A percentile compares a stretch with the other conserved stretches of the same genome.
These are phyloP conservation scores for Dactylellina cionopaga DNA, from an alignment of 2,329 filamentous ascomycete genomes.

Conservation along the genomic window DNA sequence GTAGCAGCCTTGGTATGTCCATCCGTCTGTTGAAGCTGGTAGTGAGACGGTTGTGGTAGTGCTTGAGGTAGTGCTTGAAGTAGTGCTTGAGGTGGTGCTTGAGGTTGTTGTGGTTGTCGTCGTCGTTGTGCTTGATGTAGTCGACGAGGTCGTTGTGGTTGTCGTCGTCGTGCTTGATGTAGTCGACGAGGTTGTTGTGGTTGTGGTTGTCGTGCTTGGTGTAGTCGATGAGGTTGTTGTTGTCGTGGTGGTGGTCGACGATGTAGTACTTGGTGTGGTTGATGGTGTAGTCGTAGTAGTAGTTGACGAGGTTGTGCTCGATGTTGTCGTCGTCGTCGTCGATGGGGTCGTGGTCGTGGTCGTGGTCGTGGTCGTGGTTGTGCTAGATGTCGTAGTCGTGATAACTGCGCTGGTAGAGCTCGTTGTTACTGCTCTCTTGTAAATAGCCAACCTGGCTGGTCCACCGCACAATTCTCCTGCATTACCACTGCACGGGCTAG, in stretches of 20 bases:
- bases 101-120: neutral
- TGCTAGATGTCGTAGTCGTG: constrained; percentile 55
- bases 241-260: constrained; percentile 34
- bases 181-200: neutral
- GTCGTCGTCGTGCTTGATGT: neutral
- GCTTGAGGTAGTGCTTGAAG: neutral
- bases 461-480: constrained; percentile 54
- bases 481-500: constrained; percentile 55
- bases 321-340: constrained; percentile 1
- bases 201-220: neutral
- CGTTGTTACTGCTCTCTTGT: constrained; percentile 49
- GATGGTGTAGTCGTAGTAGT: constrained; percentile 25
- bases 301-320: constrained; percentile 30
- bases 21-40: neutral
- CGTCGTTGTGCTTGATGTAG: neutral
- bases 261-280: constrained; percentile 23
- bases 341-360: constrained; percentile 53
- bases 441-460: constrained; percentile 52
- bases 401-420: constrained; percentile 57
- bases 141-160: neutral
- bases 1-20: neutral
- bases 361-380: constrained; percentile 23
- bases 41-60: constrained; percentile 10
- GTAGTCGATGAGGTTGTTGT: constrained; percentile 4
- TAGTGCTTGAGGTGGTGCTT: neutral